These are phyloP conservation scores for Hygrocybe punicea DNA, from an alignment of 768 basidiomycete genomes.

Conservation along the genomic window DNA sequence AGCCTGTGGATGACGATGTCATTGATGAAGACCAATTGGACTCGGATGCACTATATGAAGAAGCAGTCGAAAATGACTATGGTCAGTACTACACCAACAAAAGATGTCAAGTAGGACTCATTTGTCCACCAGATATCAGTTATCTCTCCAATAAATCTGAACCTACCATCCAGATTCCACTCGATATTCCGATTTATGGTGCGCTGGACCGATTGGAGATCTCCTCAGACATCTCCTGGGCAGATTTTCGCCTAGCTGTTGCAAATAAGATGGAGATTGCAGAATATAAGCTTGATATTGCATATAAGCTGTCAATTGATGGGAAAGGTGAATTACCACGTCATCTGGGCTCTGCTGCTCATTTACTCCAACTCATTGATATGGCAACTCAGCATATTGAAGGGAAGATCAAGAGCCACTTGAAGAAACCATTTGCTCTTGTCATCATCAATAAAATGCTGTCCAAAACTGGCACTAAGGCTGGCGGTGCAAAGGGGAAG, in stretches of 20 bases:
- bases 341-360: not conserved
- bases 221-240: not conserved
- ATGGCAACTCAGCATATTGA: not conserved
- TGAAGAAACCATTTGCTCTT: not conserved
- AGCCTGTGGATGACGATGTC: no score
- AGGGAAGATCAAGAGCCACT: not conserved
- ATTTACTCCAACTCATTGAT: not conserved
- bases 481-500: not conserved
- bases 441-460: not conserved
- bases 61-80: no score
- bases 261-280: constrained; percentile 1
- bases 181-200: constrained; percentile 1
- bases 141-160: not conserved
- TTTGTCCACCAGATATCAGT: not conserved
- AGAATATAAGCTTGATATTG: not conserved
- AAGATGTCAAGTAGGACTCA: not conserved
- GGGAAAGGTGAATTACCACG: not conserved
- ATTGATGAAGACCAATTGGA: no score
- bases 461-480: no score
- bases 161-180: not conserved
- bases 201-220: not conserved
- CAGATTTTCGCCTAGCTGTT: not conserved
- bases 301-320: not conserved
- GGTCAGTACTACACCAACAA: not conserved
- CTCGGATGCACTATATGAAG: no score